phyloP scores from a whole-genome alignment of 305 asterid species.

The Fraxinus xanthoxyloides region DNA sequence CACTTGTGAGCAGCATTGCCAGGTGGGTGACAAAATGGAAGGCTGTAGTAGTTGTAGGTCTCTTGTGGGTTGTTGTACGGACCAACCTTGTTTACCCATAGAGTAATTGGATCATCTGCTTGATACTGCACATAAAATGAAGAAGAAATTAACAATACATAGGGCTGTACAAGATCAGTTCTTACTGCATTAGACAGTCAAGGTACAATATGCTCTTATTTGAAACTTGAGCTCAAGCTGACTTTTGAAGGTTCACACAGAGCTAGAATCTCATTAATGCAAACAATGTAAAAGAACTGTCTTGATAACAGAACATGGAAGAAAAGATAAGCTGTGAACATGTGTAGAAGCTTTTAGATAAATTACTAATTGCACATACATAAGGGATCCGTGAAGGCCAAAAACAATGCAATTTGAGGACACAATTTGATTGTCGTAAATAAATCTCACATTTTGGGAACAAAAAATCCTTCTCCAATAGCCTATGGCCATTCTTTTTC shows the following conservation, averaged over 20 bases:
- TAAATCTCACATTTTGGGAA: background rate
- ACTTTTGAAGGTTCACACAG: constrained; percentile 7
- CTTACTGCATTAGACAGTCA: background rate
- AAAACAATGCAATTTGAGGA: background rate
- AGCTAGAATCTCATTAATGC: background rate
- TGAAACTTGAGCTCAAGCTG: background rate
- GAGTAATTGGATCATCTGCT: constrained; percentile 48
- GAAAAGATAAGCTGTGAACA: background rate
- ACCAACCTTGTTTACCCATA: constrained; percentile 73
- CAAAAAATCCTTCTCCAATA: background rate
- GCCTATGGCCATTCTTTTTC: background rate
- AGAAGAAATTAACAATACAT: background rate
- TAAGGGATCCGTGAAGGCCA: background rate
- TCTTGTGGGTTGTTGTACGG: constrained; percentile 69
- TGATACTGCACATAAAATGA: constrained; percentile 62
- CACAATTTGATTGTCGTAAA: background rate
- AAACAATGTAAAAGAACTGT: background rate
- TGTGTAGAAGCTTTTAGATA: constrained; percentile 1
- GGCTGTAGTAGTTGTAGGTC: constrained; percentile 63
- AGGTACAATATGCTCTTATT: constrained; percentile 11
- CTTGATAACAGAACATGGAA: background rate
- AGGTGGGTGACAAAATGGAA: constrained; percentile 59
- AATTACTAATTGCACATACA: background rate
- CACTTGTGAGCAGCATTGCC: constrained; percentile 58
- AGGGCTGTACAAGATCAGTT: constrained; percentile 10